A percentile compares a stretch with the other conserved stretches of the same genome.
Conservation (phyloP, 371 early-diverging fungal genomes). For the Rhizopus microsporus region DNA sequence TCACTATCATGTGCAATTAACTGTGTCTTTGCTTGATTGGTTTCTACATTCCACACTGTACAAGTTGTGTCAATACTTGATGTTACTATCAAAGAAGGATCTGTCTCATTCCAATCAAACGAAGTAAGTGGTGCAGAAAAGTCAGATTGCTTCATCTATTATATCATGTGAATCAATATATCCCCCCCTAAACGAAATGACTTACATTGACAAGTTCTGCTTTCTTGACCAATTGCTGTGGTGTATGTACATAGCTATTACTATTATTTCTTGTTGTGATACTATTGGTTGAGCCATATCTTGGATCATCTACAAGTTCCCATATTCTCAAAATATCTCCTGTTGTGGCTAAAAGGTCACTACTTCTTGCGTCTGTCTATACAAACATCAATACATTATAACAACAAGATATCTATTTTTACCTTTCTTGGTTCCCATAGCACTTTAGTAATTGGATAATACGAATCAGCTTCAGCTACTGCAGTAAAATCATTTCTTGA, state of each 20-base stretch:
- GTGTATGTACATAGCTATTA: constrained; percentile 4
- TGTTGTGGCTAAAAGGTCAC: constrained; percentile 85
- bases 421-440: constrained; percentile 86
- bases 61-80: constrained; percentile 97
- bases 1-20: constrained; percentile 97
- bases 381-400: background rate
- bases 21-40: constrained; percentile 93
- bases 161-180: background rate
- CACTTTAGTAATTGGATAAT: constrained; percentile 89
- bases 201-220: constrained; percentile 63
- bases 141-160: constrained; percentile 60
- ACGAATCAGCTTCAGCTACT: constrained; percentile 78
- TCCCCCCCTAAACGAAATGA: background rate
- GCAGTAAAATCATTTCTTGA: constrained; percentile 66
- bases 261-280: constrained; percentile 25
- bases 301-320: constrained; percentile 73
- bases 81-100: constrained; percentile 85
- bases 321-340: constrained; percentile 88
- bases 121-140: constrained; percentile 91
- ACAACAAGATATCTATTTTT: background rate
- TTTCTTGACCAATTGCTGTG: constrained; percentile 41
- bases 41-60: constrained; percentile 95
- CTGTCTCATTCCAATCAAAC: constrained; percentile 94
- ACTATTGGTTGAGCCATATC: constrained; percentile 40
- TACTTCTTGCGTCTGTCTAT: constrained; percentile 48